These are phyloP conservation scores for Phytophthora europaea DNA, from an alignment of 352 stramenopile genomes.

Conservation along the genomic window DNA sequence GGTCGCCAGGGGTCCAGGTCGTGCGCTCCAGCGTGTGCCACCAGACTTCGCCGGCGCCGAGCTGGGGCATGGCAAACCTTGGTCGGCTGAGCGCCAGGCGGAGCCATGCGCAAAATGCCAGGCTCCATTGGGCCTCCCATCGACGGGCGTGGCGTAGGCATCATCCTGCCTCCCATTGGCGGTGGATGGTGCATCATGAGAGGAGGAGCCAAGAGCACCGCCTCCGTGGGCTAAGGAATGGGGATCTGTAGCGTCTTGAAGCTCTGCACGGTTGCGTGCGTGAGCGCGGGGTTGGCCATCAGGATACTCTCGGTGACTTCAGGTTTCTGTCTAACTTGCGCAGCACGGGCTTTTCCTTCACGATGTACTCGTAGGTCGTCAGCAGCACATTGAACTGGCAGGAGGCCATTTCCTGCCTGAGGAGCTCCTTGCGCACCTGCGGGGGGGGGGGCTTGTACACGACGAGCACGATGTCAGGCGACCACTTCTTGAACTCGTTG, in stretches of 20 bases:
- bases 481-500: too few species aligned
- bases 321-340: too few species aligned
- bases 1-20: conserved; percentile 56
- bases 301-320: conserved; percentile 85
- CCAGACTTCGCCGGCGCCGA: conserved; percentile 53
- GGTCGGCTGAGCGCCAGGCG: conserved; percentile 27
- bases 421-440: too few species aligned
- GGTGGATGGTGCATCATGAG: conserved; percentile 45
- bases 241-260: conserved; percentile 89
- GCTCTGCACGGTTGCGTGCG: conserved; percentile 86
- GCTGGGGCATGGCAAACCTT: conserved; percentile 33
- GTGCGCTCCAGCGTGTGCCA: conserved; percentile 73
- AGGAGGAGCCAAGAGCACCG: conserved; percentile 58
- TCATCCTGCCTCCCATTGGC: conserved; percentile 42
- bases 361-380: too few species aligned
- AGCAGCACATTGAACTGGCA: too few species aligned
- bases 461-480: too few species aligned
- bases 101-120: conserved; percentile 62
- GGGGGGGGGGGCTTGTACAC: too few species aligned
- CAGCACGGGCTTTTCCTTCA: too few species aligned
- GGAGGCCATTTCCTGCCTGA: too few species aligned
- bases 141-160: conserved; percentile 44
- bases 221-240: conserved; percentile 68
- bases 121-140: conserved; percentile 39
- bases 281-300: conserved; percentile 81